Evolutionary conservation across 352 stramenopile genomes (phyloP).

Genomic region (Phytophthora citricola): DNA sequence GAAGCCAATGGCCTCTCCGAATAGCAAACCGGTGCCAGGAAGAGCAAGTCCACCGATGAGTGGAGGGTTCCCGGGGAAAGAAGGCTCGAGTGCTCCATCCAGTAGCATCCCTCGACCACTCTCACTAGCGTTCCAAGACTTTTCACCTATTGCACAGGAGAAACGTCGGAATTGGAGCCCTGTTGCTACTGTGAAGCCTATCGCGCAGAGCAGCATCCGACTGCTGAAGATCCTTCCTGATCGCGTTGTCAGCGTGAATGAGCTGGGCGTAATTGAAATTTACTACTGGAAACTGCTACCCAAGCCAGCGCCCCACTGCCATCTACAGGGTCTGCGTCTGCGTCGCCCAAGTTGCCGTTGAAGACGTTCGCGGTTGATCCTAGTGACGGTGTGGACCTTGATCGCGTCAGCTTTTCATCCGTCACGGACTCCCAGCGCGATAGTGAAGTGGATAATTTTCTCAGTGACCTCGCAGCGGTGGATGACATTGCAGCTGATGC

Average conservation of each 20-base stretch:
- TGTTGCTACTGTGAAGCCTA: slow-evolving; percentile 61
- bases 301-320: slow-evolving; percentile 42
- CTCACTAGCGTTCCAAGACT: slow-evolving; percentile 72
- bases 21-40: slow-evolving; percentile 19
- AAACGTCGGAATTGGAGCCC: slow-evolving; percentile 67
- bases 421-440: slow-evolving; percentile 15
- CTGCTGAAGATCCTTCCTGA: slow-evolving; percentile 81
- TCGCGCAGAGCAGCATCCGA: slow-evolving; percentile 61
- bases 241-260: slow-evolving; percentile 82
- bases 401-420: slow-evolving; percentile 21
- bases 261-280: slow-evolving; percentile 85
- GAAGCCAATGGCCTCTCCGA: slow-evolving; percentile 13
- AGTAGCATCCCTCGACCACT: slow-evolving; percentile 56
- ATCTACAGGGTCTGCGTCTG: slow-evolving; percentile 7
- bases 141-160: slow-evolving; percentile 58
- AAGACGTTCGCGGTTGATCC: slow-evolving; percentile 27
- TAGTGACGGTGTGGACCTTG: slow-evolving; percentile 13
- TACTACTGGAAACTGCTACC: slow-evolving; percentile 85
- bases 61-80: slow-evolving; percentile 16
- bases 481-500: slow-evolving; percentile 10
- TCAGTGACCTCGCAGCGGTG: slow-evolving; percentile 5
- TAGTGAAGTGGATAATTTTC: slow-evolving; percentile 26
- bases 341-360: slow-evolving; percentile 21
- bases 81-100: slow-evolving; percentile 9
- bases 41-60: slow-evolving; percentile 19